These are phyloP conservation scores for Clavispora carvajalis DNA, from an alignment of 805 yeast genomes.

Conservation along the genomic window DNA sequence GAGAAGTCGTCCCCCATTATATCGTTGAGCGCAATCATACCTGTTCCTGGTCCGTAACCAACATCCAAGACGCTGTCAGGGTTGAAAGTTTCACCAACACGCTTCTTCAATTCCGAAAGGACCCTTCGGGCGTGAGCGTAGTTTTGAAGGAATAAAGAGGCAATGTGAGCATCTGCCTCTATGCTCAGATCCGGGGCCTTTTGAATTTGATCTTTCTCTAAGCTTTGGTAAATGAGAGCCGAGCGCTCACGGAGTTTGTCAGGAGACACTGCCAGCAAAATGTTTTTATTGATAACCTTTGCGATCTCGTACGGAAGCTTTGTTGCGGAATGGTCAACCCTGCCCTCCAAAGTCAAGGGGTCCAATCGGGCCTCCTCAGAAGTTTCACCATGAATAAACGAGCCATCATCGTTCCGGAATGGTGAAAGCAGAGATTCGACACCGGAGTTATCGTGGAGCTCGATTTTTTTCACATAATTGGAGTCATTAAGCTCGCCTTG, in stretches of 20 bases:
- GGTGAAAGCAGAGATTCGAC: slow-evolving; percentile 21
- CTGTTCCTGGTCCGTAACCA: slow-evolving; percentile 90
- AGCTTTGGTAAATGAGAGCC: slow-evolving; percentile 46
- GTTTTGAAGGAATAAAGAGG: slow-evolving; percentile 74
- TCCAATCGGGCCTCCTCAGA: slow-evolving; percentile 53
- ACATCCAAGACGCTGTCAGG: slow-evolving; percentile 72
- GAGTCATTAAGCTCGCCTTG: slow-evolving; percentile 5
- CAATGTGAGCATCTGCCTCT: slow-evolving; percentile 77
- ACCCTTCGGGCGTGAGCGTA: slow-evolving; percentile 68
- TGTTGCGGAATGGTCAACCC: slow-evolving; percentile 47
- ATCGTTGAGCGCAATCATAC: slow-evolving; percentile 83
- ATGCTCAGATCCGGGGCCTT: slow-evolving; percentile 34
- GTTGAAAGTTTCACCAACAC: slow-evolving; percentile 50
- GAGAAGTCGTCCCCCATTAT: slow-evolving; percentile 60
- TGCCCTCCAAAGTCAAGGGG: slow-evolving; percentile 52
- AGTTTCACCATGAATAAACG: slow-evolving; percentile 37
- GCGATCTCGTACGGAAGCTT: slow-evolving; percentile 54
- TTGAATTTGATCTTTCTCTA: slow-evolving; percentile 53
- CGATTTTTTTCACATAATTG: slow-evolving; percentile 1
- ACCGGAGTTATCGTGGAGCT: neutral
- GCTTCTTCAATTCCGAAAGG: slow-evolving; percentile 54
- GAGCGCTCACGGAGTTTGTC: slow-evolving; percentile 58
- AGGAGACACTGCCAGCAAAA: slow-evolving; percentile 57
- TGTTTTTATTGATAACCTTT: slow-evolving; percentile 56
- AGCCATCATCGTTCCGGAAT: slow-evolving; percentile 36